These are phyloP conservation scores for Sugiyamaella qingdaonensis DNA, from an alignment of 805 yeast species.

Conservation along the genomic window DNA sequence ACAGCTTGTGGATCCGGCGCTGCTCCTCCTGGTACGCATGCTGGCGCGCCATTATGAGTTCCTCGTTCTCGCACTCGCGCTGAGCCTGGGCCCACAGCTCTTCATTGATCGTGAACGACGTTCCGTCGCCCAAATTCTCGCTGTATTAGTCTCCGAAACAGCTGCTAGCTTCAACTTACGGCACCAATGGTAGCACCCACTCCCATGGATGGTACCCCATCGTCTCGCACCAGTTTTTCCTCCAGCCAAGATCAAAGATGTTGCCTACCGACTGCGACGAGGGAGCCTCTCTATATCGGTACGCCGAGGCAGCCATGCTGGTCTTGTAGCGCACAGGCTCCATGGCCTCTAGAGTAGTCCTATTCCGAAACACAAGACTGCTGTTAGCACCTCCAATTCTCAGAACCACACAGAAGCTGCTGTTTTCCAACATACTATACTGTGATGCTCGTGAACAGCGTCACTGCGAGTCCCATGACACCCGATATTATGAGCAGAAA, in stretches of 20 bases:
- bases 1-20: neutral
- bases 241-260: conserved; percentile 68
- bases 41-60: conserved; percentile 7
- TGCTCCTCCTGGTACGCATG: conserved; percentile 7
- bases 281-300: conserved; percentile 42
- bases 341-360: conserved; percentile 75
- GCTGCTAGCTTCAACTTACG: conserved; percentile 13
- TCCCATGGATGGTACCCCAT: conserved; percentile 66
- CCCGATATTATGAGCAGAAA: conserved; percentile 53
- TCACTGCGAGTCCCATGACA: conserved; percentile 53
- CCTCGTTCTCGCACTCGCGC: conserved; percentile 33
- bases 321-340: conserved; percentile 37
- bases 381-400: conserved; percentile 21
- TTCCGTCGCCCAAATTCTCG: conserved; percentile 38
- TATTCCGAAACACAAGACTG: conserved; percentile 52
- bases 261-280: conserved; percentile 51
- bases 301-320: conserved; percentile 29
- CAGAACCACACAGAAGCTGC: neutral
- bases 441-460: conserved; percentile 50
- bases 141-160: neutral
- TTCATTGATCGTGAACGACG: conserved; percentile 32
- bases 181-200: conserved; percentile 66
- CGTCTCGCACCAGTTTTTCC: conserved; percentile 57
- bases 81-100: conserved; percentile 28
- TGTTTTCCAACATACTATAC: conserved; percentile 22